Base-by-base conservation (phyloP, 2,329 filamentous ascomycete species). In the Pezicula rhizophila region DNA sequence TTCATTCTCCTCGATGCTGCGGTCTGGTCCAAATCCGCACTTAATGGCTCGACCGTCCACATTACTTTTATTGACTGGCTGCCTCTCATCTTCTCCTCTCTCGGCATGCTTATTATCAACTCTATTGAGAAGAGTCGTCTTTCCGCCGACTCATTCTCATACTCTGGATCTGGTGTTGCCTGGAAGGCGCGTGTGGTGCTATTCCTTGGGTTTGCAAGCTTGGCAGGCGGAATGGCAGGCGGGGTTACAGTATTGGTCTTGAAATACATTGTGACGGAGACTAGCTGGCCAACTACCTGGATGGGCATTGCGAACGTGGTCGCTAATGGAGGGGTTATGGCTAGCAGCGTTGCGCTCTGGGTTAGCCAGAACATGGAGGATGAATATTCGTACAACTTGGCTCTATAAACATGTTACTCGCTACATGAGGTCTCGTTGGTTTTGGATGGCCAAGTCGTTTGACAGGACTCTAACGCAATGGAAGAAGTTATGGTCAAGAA, bases 61-160 rank as follows among this genome's bases (percentile, higher is more conserved):
- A 73, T 86, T 60, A 80, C 72, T 57, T 86, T 84, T 60, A 73
- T 84, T 66, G 82, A 85, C 75, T 85, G 82, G 82, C 76, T 85
- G 55, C 81, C 82, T 45, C 74, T 85, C 57, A 76, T 85, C 65
- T 85, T 84, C 71, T 80, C 76, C 56, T 75, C 76, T 54, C 71
- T 85, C 53, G 82, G 82, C 54, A 85, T 85, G 80, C 74, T 85
- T 50, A 84, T 85, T 66, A 85, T 85, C 72, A 85, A 85, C 73
- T 79, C 75, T 57, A 80, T 84, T 55, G 80, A 85, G 69, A 84
- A 85, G 68, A 71, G 79, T 51, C 77, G 82, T 46, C 73, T 85
- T 53, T 79, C 78, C 58, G 73, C 77, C 59, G 80, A 86, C 68
- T 77, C 72, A 48, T 82, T 82, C 65, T 76, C 74, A 54, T 83